Conservation (phyloP, 1,139 yeast genomes). For the Zygosaccharomyces pseudobailii region DNA sequence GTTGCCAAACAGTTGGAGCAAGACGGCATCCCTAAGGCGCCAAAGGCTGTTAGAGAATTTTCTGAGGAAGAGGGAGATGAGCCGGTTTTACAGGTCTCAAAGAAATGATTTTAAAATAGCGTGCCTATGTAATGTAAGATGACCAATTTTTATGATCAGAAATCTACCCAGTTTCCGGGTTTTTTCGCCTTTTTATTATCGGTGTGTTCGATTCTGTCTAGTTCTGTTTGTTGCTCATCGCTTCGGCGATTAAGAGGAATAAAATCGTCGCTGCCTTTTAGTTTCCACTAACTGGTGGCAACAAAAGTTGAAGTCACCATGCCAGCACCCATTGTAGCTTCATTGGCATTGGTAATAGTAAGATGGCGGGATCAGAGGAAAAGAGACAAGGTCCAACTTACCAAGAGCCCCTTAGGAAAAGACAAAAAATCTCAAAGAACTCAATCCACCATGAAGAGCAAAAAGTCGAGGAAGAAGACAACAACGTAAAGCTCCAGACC, state of each 20-base stretch:
- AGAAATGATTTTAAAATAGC: neutral
- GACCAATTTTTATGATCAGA: neutral
- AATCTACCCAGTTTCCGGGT: neutral
- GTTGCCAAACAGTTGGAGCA: constrained; percentile 23
- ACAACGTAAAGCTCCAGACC: neutral
- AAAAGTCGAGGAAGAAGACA: neutral
- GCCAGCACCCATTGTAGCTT: constrained; percentile 11
- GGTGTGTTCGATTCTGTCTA: neutral
- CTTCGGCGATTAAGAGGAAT: neutral
- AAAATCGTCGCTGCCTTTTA: neutral
- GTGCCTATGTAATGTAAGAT: neutral
- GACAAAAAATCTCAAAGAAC: neutral
- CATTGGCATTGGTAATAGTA: constrained; percentile 6
- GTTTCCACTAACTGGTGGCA: neutral
- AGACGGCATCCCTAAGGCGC: constrained; percentile 29
- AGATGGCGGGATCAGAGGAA: constrained; percentile 7
- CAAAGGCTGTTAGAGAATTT: constrained; percentile 11
- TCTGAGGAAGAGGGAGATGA: neutral
- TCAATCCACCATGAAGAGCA: neutral
- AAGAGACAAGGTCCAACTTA: constrained; percentile 2
- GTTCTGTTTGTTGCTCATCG: neutral
- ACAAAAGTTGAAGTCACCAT: neutral
- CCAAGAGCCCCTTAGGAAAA: constrained; percentile 1
- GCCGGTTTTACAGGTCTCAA: neutral
- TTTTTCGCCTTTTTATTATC: neutral